Evolutionary conservation across 2,329 filamentous ascomycete species (phyloP).

Genomic region (Colletotrichum australisinense): DNA sequence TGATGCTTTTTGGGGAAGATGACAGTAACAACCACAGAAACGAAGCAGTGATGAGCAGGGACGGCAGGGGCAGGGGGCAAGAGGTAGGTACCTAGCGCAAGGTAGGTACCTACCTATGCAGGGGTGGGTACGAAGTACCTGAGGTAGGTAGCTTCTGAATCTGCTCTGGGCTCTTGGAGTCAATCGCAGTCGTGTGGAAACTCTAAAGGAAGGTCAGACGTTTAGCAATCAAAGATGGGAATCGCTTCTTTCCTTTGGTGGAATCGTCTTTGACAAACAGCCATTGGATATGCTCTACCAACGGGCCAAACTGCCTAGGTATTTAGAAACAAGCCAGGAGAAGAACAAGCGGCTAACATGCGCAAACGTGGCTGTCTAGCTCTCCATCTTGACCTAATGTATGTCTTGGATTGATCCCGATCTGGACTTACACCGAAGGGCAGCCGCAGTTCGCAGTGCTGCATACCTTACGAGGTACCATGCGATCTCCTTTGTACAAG

Average conservation of each 20-base stretch:
- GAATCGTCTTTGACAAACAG: background rate
- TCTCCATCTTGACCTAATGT: background rate
- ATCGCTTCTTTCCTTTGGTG: background rate
- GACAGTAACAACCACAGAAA: background rate
- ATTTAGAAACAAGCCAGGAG: background rate
- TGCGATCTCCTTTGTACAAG: background rate
- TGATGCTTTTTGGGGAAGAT: background rate
- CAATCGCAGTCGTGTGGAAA: background rate
- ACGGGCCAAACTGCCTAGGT: no score
- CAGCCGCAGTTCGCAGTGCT: background rate
- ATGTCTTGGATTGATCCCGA: background rate
- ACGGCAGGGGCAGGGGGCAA: background rate
- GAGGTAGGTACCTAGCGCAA: background rate
- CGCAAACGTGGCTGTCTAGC: no score
- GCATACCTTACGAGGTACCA: background rate
- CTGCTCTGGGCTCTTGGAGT: background rate
- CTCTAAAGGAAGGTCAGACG: background rate
- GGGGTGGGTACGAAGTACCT: background rate
- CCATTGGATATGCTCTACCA: background rate
- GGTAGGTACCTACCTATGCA: background rate
- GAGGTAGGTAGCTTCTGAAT: conserved; percentile 10
- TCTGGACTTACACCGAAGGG: background rate
- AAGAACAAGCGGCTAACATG: background rate
- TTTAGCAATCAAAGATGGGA: background rate
- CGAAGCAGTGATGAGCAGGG: background rate